Evolutionary conservation across 345 rosid species (phyloP).

Genomic region (Camelina neglecta): DNA sequence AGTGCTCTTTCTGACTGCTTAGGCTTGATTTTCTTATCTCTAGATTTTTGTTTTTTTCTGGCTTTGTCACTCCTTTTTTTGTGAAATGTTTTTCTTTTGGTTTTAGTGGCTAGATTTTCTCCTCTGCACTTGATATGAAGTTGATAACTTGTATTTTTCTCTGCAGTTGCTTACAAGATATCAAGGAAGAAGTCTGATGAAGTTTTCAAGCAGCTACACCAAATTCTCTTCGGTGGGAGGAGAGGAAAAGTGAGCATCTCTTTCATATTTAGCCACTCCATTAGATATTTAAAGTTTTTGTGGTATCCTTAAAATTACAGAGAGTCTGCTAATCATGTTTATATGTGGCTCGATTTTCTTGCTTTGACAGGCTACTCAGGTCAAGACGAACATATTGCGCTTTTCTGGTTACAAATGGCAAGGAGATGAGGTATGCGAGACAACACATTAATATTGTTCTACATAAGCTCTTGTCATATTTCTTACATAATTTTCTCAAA

Average conservation of each 20-base stretch:
- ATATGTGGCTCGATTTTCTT: conserved; percentile 41
- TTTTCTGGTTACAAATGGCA: conserved; percentile 97
- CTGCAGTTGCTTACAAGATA: conserved; percentile 83
- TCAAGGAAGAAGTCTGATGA: conserved; percentile 82
- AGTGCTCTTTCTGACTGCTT: not conserved
- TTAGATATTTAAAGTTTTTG: conserved; percentile 25
- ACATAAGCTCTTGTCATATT: not conserved
- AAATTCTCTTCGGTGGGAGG: conserved; percentile 67
- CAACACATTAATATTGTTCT: conserved; percentile 1
- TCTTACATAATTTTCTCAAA: conserved; percentile 8
- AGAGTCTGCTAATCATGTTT: conserved; percentile 13
- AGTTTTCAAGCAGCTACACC: conserved; percentile 71
- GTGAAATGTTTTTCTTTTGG: conserved; percentile 12
- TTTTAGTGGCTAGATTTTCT: conserved; percentile 4
- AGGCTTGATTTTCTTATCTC: conserved; percentile 1
- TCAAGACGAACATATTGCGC: conserved; percentile 77
- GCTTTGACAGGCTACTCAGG: conserved; percentile 74
- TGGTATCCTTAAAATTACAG: conserved; percentile 4
- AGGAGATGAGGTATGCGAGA: conserved; percentile 71
- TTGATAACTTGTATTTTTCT: conserved; percentile 6
- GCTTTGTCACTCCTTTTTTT: not conserved
- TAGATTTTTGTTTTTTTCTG: not conserved
- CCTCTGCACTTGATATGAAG: conserved; percentile 9
- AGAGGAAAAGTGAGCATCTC: conserved; percentile 74
- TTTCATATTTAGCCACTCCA: conserved; percentile 7